Base-by-base conservation (phyloP, 495 filamentous ascomycete species). In the Echria macrotheca region DNA sequence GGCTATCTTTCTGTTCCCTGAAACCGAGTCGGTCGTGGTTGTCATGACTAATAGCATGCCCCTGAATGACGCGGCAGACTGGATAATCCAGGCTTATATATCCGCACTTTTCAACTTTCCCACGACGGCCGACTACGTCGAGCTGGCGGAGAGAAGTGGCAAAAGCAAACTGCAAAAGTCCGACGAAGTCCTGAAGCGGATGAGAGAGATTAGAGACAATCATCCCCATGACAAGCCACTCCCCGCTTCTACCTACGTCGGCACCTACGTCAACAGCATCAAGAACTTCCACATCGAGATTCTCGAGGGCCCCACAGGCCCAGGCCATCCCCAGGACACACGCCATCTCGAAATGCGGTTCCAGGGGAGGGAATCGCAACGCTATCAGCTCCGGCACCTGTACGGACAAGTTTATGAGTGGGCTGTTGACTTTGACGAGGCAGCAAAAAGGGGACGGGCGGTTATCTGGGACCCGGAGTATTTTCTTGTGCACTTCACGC, bases 1-100 rank as follows among this genome's bases (percentile, higher is more conserved):
- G 11, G 21, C 22, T 23, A 32, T 64, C 2, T 47, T 41, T 9
- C 55, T 68, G 12, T 40, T 68, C 5, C 65, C 65, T 8, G 56
- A 59, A 8, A 59, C 59, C 4, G 23, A 58, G 9, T 53, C 49
- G 2, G 54, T 54, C 5, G 52, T 65, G 14, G 52, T 65, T 6
- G 50, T 68, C 11, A 39, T 67, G 5, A 58, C 47, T 6, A 67
- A 68, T 44, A 42, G 53, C 3, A 11, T 59, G 14, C 12, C 54
- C 7, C 47, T 61, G 12, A 56, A 52, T 23, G 65, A 68, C 32
- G 40, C 38, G 1, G 28, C 61, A 17, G 65, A 67, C 52, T 68
- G 56, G 56, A 50, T 67, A 14, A 31, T 41, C 15, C 61, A 61
- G 24, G 22, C 58, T 6, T n/a, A 59, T 14, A 47, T 65, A 17